Evolutionary conservation across 495 filamentous ascomycete genomes (phyloP).

Genomic region (Tuber microsphaerosporum): DNA sequence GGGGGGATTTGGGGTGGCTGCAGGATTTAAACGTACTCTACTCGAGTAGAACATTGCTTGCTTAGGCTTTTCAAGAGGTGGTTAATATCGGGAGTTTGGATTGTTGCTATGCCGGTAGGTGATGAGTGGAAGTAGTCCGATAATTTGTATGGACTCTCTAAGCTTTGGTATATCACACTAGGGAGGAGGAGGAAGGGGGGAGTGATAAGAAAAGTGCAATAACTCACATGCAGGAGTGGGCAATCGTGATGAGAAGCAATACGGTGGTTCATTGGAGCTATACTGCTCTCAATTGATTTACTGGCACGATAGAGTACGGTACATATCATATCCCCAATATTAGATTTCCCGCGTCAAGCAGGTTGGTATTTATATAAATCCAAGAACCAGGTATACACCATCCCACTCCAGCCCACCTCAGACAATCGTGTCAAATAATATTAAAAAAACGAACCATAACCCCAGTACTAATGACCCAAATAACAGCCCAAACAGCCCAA

Average conservation of each 20-base stretch:
- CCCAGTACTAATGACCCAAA: slow-evolving; percentile 11
- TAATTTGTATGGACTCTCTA: not conserved
- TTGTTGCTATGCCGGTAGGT: not conserved
- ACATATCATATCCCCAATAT: not conserved
- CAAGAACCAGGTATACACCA: not conserved
- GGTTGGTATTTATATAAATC: not conserved
- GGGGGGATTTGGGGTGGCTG: not conserved
- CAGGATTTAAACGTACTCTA: not conserved
- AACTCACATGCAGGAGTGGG: not conserved
- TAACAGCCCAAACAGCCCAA: slow-evolving; percentile 2
- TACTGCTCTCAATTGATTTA: not conserved
- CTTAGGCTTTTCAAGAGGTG: not conserved
- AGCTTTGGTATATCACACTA: not conserved
- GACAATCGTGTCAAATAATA: not conserved
- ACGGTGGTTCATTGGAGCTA: not conserved
- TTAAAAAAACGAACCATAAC: slow-evolving; percentile 8
- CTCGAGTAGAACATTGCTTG: not conserved
- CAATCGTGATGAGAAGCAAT: not conserved
- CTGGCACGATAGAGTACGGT: not conserved
- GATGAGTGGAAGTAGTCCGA: not conserved
- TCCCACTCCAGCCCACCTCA: not conserved
- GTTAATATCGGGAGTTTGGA: not conserved
- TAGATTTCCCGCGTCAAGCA: not conserved
- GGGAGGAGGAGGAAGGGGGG: not conserved
- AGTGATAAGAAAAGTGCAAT: not conserved